A percentile compares a stretch with the other conserved stretches of the same genome.
These are phyloP conservation scores for Penicillium sp. DNA, from an alignment of 2,329 filamentous ascomycete genomes.

Conservation along the genomic window DNA sequence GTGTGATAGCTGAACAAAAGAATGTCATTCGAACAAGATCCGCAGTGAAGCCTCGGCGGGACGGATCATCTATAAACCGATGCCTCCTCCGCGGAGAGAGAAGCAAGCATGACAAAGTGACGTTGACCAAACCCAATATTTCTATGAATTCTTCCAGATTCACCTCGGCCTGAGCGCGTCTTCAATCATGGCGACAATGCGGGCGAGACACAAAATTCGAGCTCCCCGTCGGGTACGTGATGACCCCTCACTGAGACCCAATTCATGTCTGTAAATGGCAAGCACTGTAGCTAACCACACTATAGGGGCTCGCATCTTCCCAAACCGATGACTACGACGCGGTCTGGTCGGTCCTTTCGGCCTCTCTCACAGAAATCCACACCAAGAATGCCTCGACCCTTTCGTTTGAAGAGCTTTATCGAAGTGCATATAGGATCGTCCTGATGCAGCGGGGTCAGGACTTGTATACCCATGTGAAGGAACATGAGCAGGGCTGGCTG, in stretches of 20 bases:
- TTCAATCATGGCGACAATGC: slow-evolving; percentile 50
- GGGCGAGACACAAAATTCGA: slow-evolving; percentile 64
- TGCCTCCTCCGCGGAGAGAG: slow-evolving; percentile 25
- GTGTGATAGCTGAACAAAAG: background rate
- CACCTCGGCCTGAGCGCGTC: background rate
- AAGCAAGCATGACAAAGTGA: slow-evolving; percentile 1
- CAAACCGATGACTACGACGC: slow-evolving; percentile 78
- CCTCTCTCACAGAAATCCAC: slow-evolving; percentile 84
- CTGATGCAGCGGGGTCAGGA: slow-evolving; percentile 80
- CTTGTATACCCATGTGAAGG: slow-evolving; percentile 77
- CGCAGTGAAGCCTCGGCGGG: background rate
- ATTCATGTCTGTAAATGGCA: slow-evolving; percentile 1
- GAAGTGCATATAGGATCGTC: slow-evolving; percentile 90
- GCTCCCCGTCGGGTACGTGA: slow-evolving; percentile 65
- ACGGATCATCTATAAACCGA: slow-evolving; percentile 19
- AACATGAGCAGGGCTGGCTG: slow-evolving; percentile 83
- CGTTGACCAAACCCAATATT: background rate
- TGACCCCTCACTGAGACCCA: background rate
- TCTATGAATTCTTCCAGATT: background rate
- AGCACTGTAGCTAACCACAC: slow-evolving; percentile 14
- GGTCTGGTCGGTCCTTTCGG: slow-evolving; percentile 75
- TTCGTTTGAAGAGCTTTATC: slow-evolving; percentile 94
- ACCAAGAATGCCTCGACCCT: slow-evolving; percentile 85
- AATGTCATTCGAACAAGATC: background rate
- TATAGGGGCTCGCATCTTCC: slow-evolving; percentile 55